Evolutionary conservation across 176 grass and related monocot genomes (phyloP).

Genomic region (Oryza australiensis): DNA sequence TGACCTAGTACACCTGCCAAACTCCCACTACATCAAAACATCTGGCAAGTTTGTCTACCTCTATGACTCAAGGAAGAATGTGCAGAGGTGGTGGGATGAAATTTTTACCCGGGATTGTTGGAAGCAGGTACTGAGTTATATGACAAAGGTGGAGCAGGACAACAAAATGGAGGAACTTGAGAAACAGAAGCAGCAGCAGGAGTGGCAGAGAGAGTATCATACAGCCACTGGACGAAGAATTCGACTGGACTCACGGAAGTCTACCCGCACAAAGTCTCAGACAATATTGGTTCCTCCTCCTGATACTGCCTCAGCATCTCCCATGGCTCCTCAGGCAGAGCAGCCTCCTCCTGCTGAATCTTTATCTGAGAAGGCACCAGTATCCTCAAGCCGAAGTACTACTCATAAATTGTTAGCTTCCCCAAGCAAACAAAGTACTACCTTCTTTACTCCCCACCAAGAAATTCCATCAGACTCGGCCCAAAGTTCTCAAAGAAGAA

Average conservation of each 20-base stretch:
- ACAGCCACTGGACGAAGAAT: neutral
- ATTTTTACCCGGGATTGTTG: constrained; percentile 59
- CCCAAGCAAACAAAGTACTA: constrained; percentile 30
- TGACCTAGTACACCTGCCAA: constrained; percentile 80
- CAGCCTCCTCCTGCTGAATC: constrained; percentile 18
- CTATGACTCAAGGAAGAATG: constrained; percentile 76
- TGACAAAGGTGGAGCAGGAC: constrained; percentile 34
- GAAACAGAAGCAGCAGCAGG: constrained; percentile 32
- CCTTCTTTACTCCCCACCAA: neutral
- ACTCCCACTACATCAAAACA: constrained; percentile 59
- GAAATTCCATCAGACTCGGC: neutral
- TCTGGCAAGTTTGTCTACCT: constrained; percentile 60
- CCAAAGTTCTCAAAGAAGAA: constrained; percentile 25
- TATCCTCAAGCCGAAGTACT: constrained; percentile 26
- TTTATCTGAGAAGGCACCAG: constrained; percentile 2
- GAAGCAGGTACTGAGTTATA: constrained; percentile 49
- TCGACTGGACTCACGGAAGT: constrained; percentile 20
- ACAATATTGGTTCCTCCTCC: constrained; percentile 39
- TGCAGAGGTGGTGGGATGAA: constrained; percentile 77
- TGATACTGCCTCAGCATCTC: neutral
- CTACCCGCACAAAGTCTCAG: constrained; percentile 17
- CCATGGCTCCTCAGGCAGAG: neutral
- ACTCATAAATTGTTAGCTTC: constrained; percentile 7
- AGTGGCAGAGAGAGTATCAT: constrained; percentile 28
- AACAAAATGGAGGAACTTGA: constrained; percentile 34